Evolutionary conservation across 305 asterid genomes (phyloP), one percentile per base, ranked within the genome.

Genomic region (Fraxinus greggii): DNA sequence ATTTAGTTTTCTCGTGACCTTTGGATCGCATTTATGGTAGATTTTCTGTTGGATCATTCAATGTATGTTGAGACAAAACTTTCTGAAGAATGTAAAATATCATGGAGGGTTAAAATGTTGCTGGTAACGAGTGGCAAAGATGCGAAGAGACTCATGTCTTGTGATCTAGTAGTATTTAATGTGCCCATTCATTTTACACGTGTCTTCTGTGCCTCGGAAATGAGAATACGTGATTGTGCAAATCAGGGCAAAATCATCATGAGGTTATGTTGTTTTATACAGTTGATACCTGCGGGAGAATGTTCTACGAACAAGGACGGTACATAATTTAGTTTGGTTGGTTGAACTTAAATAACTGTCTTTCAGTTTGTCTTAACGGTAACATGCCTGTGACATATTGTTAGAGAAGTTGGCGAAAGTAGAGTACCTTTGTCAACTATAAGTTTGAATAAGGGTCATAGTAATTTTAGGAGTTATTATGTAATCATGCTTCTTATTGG

Each of bases 11-110:
- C 72, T 24, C n/a, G 1, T 9, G 7, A 56, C 72, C 19, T 13
- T 72, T 73, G 75, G 26, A 54, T 75, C 82, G 84, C 80, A 86
- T 88, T 86, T 79, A 84, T 84, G 84, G 80, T 78, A 72, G 56
- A 9, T 72, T 78, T 51, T 78, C 75, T 35, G 80, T n/a, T 70
- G 56, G 38, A 70, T 8, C 45, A 31, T 48, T 23, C 28, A 0
- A 8, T 2, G 72, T 54, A 35, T 81, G 82, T 78, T 65, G 51
- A 77, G 79, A 74, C 0, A 24, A 35, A 63, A 78, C 79, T 65
- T 38, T 61, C 29, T 75, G 63, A 59, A 12, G 63, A 45, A 80
- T 26, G 69, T 51, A 17, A 19, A 19, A 54, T 59, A 17, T 4
- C 17, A 15, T 63, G 32, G 33, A 24, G 33, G 15, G 32, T 4